Evolutionary conservation across 2,329 filamentous ascomycete species (phyloP), one percentile per base, ranked within the genome.

Genomic region (Cryoendolithus antarcticus): DNA sequence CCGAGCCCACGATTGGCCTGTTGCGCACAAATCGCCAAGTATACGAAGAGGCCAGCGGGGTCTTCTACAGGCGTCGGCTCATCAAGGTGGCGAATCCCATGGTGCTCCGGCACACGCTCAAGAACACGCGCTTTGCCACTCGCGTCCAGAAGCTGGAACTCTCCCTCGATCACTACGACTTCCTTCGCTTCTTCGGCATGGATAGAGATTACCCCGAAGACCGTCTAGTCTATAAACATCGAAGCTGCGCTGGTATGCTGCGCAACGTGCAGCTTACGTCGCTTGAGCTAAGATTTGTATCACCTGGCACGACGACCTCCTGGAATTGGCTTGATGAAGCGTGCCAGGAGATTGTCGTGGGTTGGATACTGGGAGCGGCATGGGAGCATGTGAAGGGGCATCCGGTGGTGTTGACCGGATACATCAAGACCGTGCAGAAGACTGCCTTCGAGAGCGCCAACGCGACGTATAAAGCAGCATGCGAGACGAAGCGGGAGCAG

Each of bases 171-270:
- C 51, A 52, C 35, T 9, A 39, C 2, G 40, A 46, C 3, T 54
- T 44, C 38, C 30, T 55, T 33, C 15, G 43, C 3, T 32, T 56
- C 9, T 58, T 58, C 40, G 48, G 50, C 27, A 42, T 44, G 12
- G 30, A 39, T 9, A 7, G 11, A 2, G 9, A 30, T 29, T 11
- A 9, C 30, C 8, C 15, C 27, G 21, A 29, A 6, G 19, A 21
- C 15, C 29, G 21, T 28, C 29, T 9, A 30, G n/a, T 30, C 31
- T 10, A 24, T 24, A 9, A 13, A 30, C 35, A 30, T 37, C 35
- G 27, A 37, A 27, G 13, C 21, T 6, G 19, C 19, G 19, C 19
- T 21, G 19, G 19, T 21, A 21, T 21, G 19, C 19, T 21, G 19
- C 19, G 19, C 19, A 21, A 21, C 19, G 19, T 21, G 19, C 19